A percentile compares a stretch with the other conserved stretches of the same genome.
These are phyloP conservation scores for Sphaerostilbella broomeana DNA, from an alignment of 2,329 filamentous ascomycete genomes.

Conservation along the genomic window DNA sequence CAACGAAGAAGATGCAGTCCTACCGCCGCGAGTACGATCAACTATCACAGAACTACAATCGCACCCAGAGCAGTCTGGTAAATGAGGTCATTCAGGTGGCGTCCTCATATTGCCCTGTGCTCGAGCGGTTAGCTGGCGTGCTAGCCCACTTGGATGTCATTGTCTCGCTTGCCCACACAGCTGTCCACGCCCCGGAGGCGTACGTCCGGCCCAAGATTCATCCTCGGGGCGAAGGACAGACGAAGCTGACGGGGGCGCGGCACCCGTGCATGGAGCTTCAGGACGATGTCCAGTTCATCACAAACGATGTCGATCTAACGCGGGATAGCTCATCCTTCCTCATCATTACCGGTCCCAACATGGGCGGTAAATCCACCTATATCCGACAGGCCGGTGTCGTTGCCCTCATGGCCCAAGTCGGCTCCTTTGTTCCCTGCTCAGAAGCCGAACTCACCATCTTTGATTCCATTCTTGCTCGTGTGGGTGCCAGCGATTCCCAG, in stretches of 20 bases:
- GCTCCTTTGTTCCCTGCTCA: constrained; percentile 89
- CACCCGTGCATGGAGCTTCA: constrained; percentile 99
- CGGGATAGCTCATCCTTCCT: constrained; percentile 80
- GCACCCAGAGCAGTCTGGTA: constrained; percentile 85
- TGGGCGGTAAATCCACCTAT: constrained; percentile 98
- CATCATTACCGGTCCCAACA: constrained; percentile 96
- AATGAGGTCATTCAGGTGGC: constrained; percentile 89
- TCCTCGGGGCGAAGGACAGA: constrained; percentile 78
- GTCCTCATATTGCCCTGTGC: constrained; percentile 86
- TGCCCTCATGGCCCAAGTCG: constrained; percentile 92
- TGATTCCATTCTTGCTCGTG: constrained; percentile 91
- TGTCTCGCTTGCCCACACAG: constrained; percentile 85
- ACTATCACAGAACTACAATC: constrained; percentile 87
- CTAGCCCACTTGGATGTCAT: constrained; percentile 94
- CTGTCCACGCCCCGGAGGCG: constrained; percentile 83
- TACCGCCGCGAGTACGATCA: constrained; percentile 90
- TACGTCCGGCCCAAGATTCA: constrained; percentile 92
- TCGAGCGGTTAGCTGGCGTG: constrained; percentile 82
- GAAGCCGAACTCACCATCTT: constrained; percentile 92
- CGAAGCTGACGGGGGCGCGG: constrained; percentile 82
- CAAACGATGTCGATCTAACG: constrained; percentile 82
- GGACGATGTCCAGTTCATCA: constrained; percentile 97
- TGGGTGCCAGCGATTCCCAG: constrained; percentile 92
- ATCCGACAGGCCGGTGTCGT: constrained; percentile 97
- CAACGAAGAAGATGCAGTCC: constrained; percentile 71